Conservation (phyloP, 1,284 basidiomycete species). For the Leccinum subspadiceum region DNA sequence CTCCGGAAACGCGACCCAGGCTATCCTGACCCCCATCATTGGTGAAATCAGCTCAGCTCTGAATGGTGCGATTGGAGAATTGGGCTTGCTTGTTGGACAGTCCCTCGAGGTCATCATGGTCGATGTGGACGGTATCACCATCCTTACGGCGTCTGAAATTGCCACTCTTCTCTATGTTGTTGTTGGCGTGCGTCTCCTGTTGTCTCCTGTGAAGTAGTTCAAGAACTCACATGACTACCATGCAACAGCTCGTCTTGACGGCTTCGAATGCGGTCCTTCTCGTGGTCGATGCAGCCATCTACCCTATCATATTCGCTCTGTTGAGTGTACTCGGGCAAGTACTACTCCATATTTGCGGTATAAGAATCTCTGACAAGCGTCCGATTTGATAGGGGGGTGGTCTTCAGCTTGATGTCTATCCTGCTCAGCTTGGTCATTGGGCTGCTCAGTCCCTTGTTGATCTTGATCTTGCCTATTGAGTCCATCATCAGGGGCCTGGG, state of each 20-base stretch:
- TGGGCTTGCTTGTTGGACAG: conserved; percentile 11
- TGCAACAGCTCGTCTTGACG: conserved; percentile 13
- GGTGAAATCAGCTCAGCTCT: conserved; percentile 10
- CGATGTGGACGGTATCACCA: conserved; percentile 11
- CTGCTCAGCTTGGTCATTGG: conserved; percentile 8
- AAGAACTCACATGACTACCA: neutral
- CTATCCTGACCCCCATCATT: conserved; percentile 7
- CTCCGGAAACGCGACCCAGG: conserved; percentile 16
- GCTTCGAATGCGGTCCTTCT: conserved; percentile 4
- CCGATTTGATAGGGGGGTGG: conserved; percentile 3
- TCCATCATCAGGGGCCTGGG: conserved; percentile 10
- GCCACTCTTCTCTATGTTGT: conserved; percentile 6
- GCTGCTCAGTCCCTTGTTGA: conserved; percentile 8
- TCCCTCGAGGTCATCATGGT: conserved; percentile 3
- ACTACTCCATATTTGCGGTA: neutral
- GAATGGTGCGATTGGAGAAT: conserved; percentile 1
- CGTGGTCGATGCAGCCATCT: conserved; percentile 9
- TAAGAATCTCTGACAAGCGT: neutral
- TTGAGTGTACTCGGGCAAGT: conserved; percentile 7
- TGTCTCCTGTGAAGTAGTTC: neutral
- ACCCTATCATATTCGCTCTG: neutral
- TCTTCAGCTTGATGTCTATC: conserved; percentile 6
- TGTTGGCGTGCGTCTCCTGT: conserved; percentile 9
- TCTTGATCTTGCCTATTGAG: conserved; percentile 11
- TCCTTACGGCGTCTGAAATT: conserved; percentile 9